Evolutionary conservation across 1,284 basidiomycete species (phyloP).

Genomic region (Pascua guehoae): DNA sequence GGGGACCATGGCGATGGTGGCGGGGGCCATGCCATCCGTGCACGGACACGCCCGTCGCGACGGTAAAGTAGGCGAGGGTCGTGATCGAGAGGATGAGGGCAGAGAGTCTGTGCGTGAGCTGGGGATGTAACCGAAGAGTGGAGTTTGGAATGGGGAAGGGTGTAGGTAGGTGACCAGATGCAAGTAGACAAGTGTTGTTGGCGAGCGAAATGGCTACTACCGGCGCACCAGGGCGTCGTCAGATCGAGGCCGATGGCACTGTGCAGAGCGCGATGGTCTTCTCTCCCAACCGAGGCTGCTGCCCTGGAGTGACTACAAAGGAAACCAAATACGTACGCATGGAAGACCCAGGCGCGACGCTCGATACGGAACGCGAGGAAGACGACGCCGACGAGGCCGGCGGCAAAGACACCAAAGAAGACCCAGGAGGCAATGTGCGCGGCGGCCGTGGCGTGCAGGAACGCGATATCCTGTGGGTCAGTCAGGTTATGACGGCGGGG

Average conservation of each 20-base stretch:
- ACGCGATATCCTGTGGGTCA: too few species aligned
- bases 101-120: slow-evolving; percentile 24
- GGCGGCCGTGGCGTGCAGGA: neutral
- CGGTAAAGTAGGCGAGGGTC: slow-evolving; percentile 38
- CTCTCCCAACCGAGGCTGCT: too few species aligned
- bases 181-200: too few species aligned
- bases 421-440: slow-evolving; percentile 32
- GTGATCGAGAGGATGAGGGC: slow-evolving; percentile 37
- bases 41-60: slow-evolving; percentile 31
- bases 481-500: too few species aligned
- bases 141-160: too few species aligned
- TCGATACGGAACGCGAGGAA: slow-evolving; percentile 34
- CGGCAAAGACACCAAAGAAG: slow-evolving; percentile 36
- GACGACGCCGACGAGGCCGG: slow-evolving; percentile 28
- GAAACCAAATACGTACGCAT: slow-evolving; percentile 28
- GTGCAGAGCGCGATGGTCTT: too few species aligned
- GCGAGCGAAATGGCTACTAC: too few species aligned
- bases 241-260: too few species aligned
- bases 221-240: too few species aligned
- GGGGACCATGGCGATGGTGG: neutral
- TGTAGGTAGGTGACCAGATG: too few species aligned
- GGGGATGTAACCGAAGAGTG: too few species aligned
- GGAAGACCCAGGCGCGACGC: slow-evolving; percentile 38
- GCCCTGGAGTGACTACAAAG: too few species aligned
- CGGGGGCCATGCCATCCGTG: slow-evolving; percentile 23